A percentile compares a stretch with the other conserved stretches of the same genome.
Conservation (phyloP, 441 rosid genomes). For the Daphne laureola region DNA sequence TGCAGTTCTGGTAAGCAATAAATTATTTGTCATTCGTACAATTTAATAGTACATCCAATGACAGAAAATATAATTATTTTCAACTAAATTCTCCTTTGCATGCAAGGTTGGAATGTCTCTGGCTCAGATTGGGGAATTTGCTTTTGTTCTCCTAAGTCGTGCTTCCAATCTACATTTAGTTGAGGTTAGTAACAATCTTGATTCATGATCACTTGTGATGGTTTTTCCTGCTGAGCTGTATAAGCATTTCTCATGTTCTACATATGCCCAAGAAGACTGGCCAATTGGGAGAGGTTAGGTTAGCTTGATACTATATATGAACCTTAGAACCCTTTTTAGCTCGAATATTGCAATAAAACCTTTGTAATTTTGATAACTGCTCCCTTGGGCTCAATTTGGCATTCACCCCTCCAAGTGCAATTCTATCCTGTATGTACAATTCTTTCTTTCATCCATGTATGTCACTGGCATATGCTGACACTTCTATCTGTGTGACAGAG, state of each 20-base stretch:
- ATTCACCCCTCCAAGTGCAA: not conserved
- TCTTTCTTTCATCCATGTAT: not conserved
- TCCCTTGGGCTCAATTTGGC: not conserved
- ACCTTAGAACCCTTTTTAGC: too few species aligned
- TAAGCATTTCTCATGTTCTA: too few species aligned
- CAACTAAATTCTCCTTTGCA: not conserved
- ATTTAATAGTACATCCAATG: not conserved
- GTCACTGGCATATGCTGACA: not conserved
- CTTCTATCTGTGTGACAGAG: slow-evolving; percentile 40
- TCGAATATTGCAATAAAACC: too few species aligned
- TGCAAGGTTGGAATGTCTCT: slow-evolving; percentile 92
- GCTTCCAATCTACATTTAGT: slow-evolving; percentile 94
- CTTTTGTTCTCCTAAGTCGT: slow-evolving; percentile 94
- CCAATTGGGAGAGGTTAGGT: too few species aligned
- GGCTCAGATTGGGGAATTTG: slow-evolving; percentile 96
- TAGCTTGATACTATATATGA: too few species aligned
- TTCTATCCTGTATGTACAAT: not conserved
- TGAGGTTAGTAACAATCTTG: slow-evolving; percentile 45
- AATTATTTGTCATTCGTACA: not conserved
- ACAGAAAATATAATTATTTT: not conserved
- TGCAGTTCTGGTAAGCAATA: slow-evolving; percentile 70
- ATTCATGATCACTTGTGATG: too few species aligned
- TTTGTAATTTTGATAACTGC: too few species aligned
- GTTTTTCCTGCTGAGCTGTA: too few species aligned
- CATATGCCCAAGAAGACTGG: too few species aligned